These are phyloP conservation scores for Pholiota molesta DNA, from an alignment of 768 basidiomycete species.

Conservation along the genomic window DNA sequence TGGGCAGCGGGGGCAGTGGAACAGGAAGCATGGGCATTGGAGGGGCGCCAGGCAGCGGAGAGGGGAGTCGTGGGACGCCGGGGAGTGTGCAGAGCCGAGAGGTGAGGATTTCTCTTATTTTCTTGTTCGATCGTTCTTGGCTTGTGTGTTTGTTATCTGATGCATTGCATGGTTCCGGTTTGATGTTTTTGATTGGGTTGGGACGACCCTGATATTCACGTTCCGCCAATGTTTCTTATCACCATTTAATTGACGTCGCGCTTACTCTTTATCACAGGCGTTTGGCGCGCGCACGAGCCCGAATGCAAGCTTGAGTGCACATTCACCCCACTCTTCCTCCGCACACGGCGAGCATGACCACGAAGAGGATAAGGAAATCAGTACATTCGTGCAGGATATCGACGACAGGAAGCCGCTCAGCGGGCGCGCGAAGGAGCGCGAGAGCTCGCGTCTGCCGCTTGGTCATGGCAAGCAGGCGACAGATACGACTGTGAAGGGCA, in stretches of 20 bases:
- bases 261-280: neutral
- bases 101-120: conserved; percentile 21
- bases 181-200: no score
- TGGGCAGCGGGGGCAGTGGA: conserved; percentile 25
- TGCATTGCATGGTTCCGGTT: neutral
- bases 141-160: neutral
- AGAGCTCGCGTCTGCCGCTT: neutral
- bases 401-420: conserved; percentile 69
- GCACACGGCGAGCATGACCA: conserved; percentile 28
- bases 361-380: conserved; percentile 78
- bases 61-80: conserved; percentile 10
- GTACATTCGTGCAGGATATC: conserved; percentile 77
- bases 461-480: neutral
- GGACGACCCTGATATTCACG: no score
- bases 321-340: conserved; percentile 43
- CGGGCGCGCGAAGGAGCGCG: conserved; percentile 35
- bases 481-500: conserved; percentile 17
- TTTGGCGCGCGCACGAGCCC: conserved; percentile 1
- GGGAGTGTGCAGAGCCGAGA: conserved; percentile 14
- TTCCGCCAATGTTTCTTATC: neutral
- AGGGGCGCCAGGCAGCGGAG: conserved; percentile 22
- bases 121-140: conserved; percentile 3
- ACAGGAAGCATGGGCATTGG: conserved; percentile 34
- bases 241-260: no score
- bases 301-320: neutral